Evolutionary conservation across 768 basidiomycete species (phyloP).

Genomic region (Pholiota conissans): DNA sequence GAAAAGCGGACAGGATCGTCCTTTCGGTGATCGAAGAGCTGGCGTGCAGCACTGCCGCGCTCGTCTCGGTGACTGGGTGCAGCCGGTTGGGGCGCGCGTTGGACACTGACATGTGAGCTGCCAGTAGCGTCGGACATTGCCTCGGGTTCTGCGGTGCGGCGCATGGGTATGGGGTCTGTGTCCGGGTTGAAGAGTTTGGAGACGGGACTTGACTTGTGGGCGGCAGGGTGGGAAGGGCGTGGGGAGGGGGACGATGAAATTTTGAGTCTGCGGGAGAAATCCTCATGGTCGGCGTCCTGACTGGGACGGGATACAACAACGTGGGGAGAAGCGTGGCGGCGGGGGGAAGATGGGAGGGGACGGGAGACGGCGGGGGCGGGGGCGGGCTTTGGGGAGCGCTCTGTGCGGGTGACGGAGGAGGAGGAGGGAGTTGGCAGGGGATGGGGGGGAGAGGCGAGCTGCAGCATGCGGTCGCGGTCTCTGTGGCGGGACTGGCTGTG

Average conservation of each 20-base stretch:
- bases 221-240: constrained; percentile 26
- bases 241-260: constrained; percentile 55
- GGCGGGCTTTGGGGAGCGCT: constrained; percentile 30
- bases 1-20: constrained; percentile 91
- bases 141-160: constrained; percentile 67
- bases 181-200: constrained; percentile 73
- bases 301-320: constrained; percentile 33
- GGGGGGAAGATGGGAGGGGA: constrained; percentile 31
- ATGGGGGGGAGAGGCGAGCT: constrained; percentile 21
- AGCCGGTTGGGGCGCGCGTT: constrained; percentile 21
- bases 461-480: constrained; percentile 39
- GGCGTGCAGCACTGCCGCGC: constrained; percentile 41
- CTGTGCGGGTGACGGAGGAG: constrained; percentile 19
- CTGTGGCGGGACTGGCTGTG: constrained; percentile 48
- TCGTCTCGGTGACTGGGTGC: constrained; percentile 26
- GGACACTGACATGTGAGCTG: constrained; percentile 50
- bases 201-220: constrained; percentile 32
- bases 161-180: constrained; percentile 62
- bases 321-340: constrained; percentile 33
- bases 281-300: constrained; percentile 63
- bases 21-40: constrained; percentile 86
- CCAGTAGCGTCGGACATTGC: constrained; percentile 57
- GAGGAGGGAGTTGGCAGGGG: constrained; percentile 1
- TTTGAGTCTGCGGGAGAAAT: constrained; percentile 71
- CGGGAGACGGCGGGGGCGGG: constrained; percentile 25